These are phyloP conservation scores for Russula foetens DNA, from an alignment of 768 basidiomycete species.

Conservation along the genomic window DNA sequence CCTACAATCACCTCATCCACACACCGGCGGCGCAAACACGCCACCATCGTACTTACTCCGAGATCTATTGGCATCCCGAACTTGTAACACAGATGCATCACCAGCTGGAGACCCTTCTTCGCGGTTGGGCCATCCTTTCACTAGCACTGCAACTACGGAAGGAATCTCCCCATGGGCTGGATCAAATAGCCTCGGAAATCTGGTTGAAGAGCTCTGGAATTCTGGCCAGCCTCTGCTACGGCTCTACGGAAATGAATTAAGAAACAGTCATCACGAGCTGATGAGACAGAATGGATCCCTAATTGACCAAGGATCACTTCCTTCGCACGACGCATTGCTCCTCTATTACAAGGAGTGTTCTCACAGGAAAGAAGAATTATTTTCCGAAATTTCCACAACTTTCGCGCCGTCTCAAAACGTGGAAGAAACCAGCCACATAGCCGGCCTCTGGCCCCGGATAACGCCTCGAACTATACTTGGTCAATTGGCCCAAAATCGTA, in stretches of 20 bases:
- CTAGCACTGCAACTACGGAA: too few relatives aligned
- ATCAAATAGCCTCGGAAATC: not conserved
- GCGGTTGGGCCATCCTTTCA: too few relatives aligned
- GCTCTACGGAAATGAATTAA: too few relatives aligned
- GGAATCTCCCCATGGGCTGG: not conserved
- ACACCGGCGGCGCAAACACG: not conserved
- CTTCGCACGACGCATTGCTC: too few relatives aligned
- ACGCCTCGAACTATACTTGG: too few relatives aligned
- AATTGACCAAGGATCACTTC: not conserved
- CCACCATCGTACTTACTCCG: not conserved
- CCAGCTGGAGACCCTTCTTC: not conserved
- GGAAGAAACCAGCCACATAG: conserved; percentile 6
- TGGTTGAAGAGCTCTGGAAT: not conserved
- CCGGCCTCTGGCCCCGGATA: too few relatives aligned
- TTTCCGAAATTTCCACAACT: not conserved
- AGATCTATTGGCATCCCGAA: not conserved
- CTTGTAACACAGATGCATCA: not conserved
- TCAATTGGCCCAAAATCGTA: too few relatives aligned
- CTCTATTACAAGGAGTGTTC: too few relatives aligned
- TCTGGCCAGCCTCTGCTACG: too few relatives aligned
- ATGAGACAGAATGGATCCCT: too few relatives aligned
- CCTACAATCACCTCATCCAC: too few relatives aligned
- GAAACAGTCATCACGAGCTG: too few relatives aligned
- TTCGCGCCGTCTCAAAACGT: not conserved
- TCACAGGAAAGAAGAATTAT: not conserved